These are phyloP conservation scores for Graphilbum ipis-grandicollis DNA, from an alignment of 2,329 filamentous ascomycete genomes.

Conservation along the genomic window DNA sequence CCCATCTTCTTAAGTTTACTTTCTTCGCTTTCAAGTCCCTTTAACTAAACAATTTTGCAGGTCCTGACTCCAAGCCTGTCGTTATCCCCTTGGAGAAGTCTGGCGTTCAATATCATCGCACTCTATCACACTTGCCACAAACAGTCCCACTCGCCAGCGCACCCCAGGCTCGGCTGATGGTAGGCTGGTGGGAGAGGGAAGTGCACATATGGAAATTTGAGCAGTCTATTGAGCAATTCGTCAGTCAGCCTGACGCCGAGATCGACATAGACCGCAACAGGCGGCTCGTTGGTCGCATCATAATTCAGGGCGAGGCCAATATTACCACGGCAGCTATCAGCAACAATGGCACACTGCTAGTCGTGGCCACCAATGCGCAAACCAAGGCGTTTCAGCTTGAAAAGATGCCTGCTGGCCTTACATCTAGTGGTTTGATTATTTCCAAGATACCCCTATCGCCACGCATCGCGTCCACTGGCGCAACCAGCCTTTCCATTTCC, in stretches of 20 bases:
- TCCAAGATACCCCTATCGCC: slow-evolving; percentile 50
- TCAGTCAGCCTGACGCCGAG: slow-evolving; percentile 21
- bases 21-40: not conserved
- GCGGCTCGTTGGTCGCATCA: slow-evolving; percentile 51
- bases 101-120: slow-evolving; percentile 64
- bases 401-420: slow-evolving; percentile 21
- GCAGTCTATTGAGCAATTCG: slow-evolving; percentile 27
- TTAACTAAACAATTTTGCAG: slow-evolving; percentile 24
- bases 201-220: slow-evolving; percentile 61
- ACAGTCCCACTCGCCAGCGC: slow-evolving; percentile 57
- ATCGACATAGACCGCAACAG: slow-evolving; percentile 28
- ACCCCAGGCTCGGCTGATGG: slow-evolving; percentile 53
- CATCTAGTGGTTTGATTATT: slow-evolving; percentile 43
- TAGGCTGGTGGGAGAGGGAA: slow-evolving; percentile 86
- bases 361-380: slow-evolving; percentile 56
- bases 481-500: slow-evolving; percentile 51
- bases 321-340: slow-evolving; percentile 57
- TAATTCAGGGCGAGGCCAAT: slow-evolving; percentile 60
- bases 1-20: not conserved
- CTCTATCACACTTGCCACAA: slow-evolving; percentile 72
- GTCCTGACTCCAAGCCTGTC: slow-evolving; percentile 70
- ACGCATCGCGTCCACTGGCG: slow-evolving; percentile 41
- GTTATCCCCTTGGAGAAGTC: slow-evolving; percentile 65
- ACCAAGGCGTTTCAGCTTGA: slow-evolving; percentile 63
- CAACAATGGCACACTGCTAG: slow-evolving; percentile 51